Evolutionary conservation across 495 filamentous ascomycete genomes (phyloP).

Genomic region (Penicillium silybi): DNA sequence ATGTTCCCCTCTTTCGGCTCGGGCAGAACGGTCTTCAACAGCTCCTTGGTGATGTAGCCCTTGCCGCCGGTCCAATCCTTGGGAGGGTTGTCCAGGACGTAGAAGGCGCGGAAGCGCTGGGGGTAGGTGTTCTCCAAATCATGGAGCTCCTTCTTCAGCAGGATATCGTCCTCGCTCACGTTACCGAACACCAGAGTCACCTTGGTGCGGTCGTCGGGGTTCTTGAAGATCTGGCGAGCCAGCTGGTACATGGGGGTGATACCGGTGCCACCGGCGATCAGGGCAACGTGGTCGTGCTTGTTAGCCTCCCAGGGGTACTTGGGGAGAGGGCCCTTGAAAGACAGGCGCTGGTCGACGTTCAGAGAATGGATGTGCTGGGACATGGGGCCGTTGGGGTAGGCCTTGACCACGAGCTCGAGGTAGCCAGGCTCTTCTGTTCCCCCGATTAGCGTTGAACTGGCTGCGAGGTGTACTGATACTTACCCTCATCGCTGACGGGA

Average conservation of each 20-base stretch:
- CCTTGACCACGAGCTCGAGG: constrained; percentile 87
- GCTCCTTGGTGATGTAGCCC: constrained; percentile 80
- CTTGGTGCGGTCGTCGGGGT: constrained; percentile 94
- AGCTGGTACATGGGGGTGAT: constrained; percentile 96
- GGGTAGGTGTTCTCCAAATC: constrained; percentile 88
- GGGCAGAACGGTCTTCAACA: constrained; percentile 87
- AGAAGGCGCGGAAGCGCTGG: constrained; percentile 88
- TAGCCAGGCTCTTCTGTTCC: constrained; percentile 60
- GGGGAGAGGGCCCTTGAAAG: constrained; percentile 90
- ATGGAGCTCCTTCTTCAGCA: constrained; percentile 77
- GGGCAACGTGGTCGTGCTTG: constrained; percentile 90
- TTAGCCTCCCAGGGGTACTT: constrained; percentile 91
- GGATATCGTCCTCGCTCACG: constrained; percentile 77
- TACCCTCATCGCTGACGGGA: constrained; percentile 81
- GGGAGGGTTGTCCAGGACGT: constrained; percentile 83
- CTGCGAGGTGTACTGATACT: constrained; percentile 7
- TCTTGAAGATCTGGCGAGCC: constrained; percentile 79
- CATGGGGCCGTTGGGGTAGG: constrained; percentile 88
- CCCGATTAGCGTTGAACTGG: neutral
- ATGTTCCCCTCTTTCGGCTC: constrained; percentile 86
- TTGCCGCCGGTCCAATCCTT: constrained; percentile 70
- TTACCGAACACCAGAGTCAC: constrained; percentile 93
- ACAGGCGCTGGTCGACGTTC: constrained; percentile 71
- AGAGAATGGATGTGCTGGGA: constrained; percentile 80
- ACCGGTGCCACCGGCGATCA: constrained; percentile 92